phyloP scores from a whole-genome alignment of 441 rosid genomes.

The Adansonia gregorii region DNA sequence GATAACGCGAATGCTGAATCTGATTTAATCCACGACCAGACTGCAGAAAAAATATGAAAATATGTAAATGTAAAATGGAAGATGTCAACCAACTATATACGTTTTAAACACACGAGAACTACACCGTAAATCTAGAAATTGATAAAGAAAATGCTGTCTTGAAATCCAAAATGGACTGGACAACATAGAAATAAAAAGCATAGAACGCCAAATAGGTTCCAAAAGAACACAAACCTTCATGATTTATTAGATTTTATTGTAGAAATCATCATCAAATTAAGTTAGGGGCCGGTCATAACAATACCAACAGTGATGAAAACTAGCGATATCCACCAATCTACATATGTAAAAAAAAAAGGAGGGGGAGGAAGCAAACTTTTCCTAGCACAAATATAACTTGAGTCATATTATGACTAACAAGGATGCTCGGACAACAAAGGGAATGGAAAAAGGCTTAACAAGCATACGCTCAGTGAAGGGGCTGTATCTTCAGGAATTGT shows the following conservation, averaged over 20 bases:
- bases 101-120: not conserved
- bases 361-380: not conserved
- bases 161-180: too few species aligned
- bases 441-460: constrained; percentile 21
- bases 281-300: not conserved
- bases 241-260: too few species aligned
- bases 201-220: too few species aligned
- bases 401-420: not conserved
- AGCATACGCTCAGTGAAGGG: constrained; percentile 47
- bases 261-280: too few species aligned
- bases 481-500: constrained; percentile 40
- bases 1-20: constrained; percentile 36
- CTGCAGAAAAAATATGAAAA: constrained; percentile 44
- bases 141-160: too few species aligned
- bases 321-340: not conserved
- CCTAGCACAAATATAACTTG: not conserved
- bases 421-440: constrained; percentile 8
- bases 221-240: too few species aligned
- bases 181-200: too few species aligned
- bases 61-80: constrained; percentile 11
- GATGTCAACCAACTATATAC: not conserved
- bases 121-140: not conserved
- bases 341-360: not conserved
- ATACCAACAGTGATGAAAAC: not conserved
- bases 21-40: constrained; percentile 45